These are phyloP conservation scores for Rhamnella rubrinervis DNA, from an alignment of 331 rosid species.

Conservation along the genomic window DNA sequence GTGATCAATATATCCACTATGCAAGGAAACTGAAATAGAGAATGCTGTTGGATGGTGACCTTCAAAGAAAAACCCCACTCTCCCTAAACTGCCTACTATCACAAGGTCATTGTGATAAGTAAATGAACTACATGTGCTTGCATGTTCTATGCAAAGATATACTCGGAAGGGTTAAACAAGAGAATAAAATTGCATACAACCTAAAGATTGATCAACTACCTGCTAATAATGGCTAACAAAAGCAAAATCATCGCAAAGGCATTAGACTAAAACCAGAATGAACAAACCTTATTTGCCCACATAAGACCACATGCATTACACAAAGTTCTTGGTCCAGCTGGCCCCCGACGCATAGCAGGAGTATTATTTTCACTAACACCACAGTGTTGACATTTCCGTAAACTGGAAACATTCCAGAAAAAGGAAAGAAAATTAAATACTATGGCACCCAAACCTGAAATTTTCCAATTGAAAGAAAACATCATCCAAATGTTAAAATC, in stretches of 20 bases:
- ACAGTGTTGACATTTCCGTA: conserved; percentile 87
- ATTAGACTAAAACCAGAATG: conserved; percentile 18
- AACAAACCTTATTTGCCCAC: conserved; percentile 97
- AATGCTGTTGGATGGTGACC: no score
- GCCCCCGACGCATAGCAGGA: conserved; percentile 99
- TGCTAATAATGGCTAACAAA: not conserved
- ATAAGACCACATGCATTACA: conserved; percentile 98
- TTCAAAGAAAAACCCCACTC: no score
- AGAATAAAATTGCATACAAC: not conserved
- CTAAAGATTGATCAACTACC: not conserved
- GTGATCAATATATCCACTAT: no score
- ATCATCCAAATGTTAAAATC: conserved; percentile 7
- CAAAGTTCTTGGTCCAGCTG: conserved; percentile 94
- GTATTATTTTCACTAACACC: conserved; percentile 84
- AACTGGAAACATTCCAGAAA: conserved; percentile 25
- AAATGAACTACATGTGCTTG: no score
- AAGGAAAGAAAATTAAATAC: conserved; percentile 1
- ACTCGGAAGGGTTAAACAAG: no score
- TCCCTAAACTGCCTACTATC: no score
- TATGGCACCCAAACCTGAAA: not conserved
- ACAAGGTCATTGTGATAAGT: no score
- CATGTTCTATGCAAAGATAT: no score
- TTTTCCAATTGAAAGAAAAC: not conserved
- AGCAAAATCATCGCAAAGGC: not conserved
- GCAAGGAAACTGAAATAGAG: no score